phyloP scores from a whole-genome alignment of 495 filamentous ascomycete species.

The Penicillium cosmopolitanum region DNA sequence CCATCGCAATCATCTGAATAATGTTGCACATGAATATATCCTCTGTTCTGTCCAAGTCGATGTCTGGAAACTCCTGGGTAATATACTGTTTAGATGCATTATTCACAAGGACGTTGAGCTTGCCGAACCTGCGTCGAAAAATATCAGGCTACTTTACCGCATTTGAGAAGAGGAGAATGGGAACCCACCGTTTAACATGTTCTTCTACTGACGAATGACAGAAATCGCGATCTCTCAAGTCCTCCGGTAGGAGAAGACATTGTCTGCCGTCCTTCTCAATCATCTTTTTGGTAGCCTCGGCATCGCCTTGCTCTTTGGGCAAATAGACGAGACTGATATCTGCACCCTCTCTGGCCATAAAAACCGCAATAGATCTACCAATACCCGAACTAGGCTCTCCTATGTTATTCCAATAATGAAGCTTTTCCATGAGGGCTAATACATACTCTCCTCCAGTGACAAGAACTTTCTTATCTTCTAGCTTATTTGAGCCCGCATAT shows the following conservation, averaged over 20 bases:
- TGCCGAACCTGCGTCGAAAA: conserved; percentile 37
- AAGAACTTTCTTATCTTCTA: conserved; percentile 50
- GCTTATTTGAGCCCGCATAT: conserved; percentile 48
- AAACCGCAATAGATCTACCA: conserved; percentile 54
- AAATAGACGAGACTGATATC: conserved; percentile 58
- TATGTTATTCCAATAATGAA: not conserved
- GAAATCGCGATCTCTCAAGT: conserved; percentile 50
- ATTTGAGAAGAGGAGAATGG: conserved; percentile 1
- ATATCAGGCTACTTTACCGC: not conserved
- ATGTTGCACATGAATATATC: conserved; percentile 62
- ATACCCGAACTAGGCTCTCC: conserved; percentile 46
- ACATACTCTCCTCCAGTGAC: conserved; percentile 59
- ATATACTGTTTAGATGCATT: conserved; percentile 62
- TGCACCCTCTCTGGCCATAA: conserved; percentile 57
- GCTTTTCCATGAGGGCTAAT: not conserved
- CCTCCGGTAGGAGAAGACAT: conserved; percentile 51
- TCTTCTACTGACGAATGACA: conserved; percentile 53
- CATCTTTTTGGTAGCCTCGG: conserved; percentile 51
- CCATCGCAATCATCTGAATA: conserved; percentile 63
- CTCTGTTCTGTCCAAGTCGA: conserved; percentile 54
- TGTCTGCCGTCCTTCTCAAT: conserved; percentile 50
- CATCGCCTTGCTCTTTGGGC: conserved; percentile 54
- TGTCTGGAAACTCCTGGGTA: conserved; percentile 55
- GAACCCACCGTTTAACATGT: conserved; percentile 50
- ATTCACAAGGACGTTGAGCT: conserved; percentile 62